Evolutionary conservation across 2,329 filamentous ascomycete species (phyloP), one percentile per base, ranked within the genome.

Genomic region (Microcyclospora tardicrescens): DNA sequence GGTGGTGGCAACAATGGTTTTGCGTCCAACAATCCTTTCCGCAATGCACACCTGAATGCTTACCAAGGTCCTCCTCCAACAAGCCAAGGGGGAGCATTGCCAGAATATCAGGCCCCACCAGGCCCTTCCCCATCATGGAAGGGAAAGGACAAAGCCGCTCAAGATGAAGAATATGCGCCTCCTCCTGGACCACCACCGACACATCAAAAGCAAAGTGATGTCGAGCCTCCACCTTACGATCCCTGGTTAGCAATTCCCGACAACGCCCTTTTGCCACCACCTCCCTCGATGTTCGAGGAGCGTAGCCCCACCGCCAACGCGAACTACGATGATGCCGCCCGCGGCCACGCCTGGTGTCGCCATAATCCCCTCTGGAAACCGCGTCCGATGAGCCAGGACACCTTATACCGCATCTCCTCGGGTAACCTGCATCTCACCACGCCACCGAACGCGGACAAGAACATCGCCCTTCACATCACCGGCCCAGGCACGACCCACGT

Each of bases 161-260:
- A 51, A 10, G 28, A 45, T 19, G 37, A 44, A 13, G 19, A 48
- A n/a, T 38, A 41, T 28, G 53, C 52, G 6, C 56, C 63, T 16
- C 63, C 63, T 1, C 36, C 49, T 1, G 61, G 56, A 11, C 59
- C 61, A 14, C 47, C 45, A 31, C 39, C 43, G 29, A 47, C 40
- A 35, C 44, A 39, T 15, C 28, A 32, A 15, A 34, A 33, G 41
- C 43, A 16, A 40, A 48, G 31, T 30, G 33, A 42, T n/a, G 43
- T 51, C 52, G 39, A 60, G 54, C 72, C 72, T 11, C 72, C 72
- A 13, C 68, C 71, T 16, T 75, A 75, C 48, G 80, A 85, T 55
- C 75, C 82, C 60, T 86, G 82, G 82, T 68, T 71, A 6, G 72
- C 77, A 2, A 79, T 85, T 1, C 80, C 81, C 0, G 81, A 86